Conservation (phyloP, 805 yeast species). For the Candida suzukii region DNA sequence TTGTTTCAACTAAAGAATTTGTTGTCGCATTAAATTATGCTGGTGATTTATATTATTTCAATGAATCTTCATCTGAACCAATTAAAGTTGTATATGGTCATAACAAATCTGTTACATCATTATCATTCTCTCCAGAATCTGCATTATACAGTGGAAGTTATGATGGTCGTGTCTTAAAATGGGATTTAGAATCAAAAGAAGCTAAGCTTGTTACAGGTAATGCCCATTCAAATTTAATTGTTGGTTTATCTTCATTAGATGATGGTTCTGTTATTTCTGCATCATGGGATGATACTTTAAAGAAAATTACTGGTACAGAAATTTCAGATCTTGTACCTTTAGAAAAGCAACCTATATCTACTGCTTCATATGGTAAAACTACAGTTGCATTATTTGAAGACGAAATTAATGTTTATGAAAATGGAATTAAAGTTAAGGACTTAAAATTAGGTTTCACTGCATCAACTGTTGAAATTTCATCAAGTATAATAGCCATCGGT, state of each 20-base stretch:
- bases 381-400: constrained; percentile 41
- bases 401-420: constrained; percentile 27
- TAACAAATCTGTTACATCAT: constrained; percentile 71
- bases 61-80: constrained; percentile 30
- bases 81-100: constrained; percentile 57
- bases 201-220: constrained; percentile 30
- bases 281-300: constrained; percentile 87
- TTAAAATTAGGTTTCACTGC: constrained; percentile 31
- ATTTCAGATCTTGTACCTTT: constrained; percentile 28
- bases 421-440: constrained; percentile 23
- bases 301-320: constrained; percentile 24
- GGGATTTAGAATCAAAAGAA: constrained; percentile 39
- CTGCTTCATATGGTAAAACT: constrained; percentile 29
- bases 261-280: constrained; percentile 29
- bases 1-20: constrained; percentile 52
- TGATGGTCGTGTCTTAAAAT: constrained; percentile 66
- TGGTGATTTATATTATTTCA: constrained; percentile 65
- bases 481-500: constrained; percentile 42
- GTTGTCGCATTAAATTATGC: constrained; percentile 61
- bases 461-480: constrained; percentile 39
- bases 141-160: constrained; percentile 57
- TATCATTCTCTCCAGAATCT: constrained; percentile 24
- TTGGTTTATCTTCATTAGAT: constrained; percentile 32
- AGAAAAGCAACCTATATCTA: constrained; percentile 41
- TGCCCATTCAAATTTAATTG: constrained; percentile 62